A percentile compares a stretch with the other conserved stretches of the same genome.
Evolutionary conservation across 495 filamentous ascomycete species (phyloP).

Genomic region (Oidiodendron maius): DNA sequence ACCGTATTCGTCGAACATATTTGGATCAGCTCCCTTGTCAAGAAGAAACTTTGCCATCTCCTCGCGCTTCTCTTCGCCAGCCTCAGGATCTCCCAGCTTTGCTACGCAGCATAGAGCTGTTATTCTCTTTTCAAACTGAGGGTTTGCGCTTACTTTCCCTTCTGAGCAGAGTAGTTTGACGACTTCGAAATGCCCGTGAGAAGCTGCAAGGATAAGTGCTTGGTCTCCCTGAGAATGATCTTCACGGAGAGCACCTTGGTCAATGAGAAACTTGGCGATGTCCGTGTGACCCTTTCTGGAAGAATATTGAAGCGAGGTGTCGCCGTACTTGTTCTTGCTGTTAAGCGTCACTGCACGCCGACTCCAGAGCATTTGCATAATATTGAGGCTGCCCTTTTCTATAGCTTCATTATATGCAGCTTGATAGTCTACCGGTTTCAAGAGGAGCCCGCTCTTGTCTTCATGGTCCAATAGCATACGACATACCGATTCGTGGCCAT

Average conservation of each 20-base stretch:
- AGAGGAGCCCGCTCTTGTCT: not conserved
- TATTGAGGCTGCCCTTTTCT: slow-evolving; percentile 5
- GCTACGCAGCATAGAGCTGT: slow-evolving; percentile 7
- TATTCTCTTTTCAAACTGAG: not conserved
- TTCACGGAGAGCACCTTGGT: slow-evolving; percentile 10
- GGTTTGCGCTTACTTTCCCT: slow-evolving; percentile 8
- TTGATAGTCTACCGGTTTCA: slow-evolving; percentile 7
- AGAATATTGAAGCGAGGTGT: slow-evolving; percentile 2
- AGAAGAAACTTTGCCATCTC: slow-evolving; percentile 13
- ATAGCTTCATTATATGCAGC: slow-evolving; percentile 9
- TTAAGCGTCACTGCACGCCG: slow-evolving; percentile 8
- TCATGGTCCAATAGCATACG: slow-evolving; percentile 10
- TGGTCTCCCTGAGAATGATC: slow-evolving; percentile 6
- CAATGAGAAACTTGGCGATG: slow-evolving; percentile 10
- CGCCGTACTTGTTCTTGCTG: slow-evolving; percentile 3
- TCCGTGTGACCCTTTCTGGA: slow-evolving; percentile 7
- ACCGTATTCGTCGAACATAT: not conserved
- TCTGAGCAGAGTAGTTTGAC: slow-evolving; percentile 8
- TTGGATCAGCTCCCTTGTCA: slow-evolving; percentile 12
- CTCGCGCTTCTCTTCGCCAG: not conserved
- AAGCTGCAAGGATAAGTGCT: slow-evolving; percentile 6
- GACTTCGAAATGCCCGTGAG: slow-evolving; percentile 5
- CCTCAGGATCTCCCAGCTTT: not conserved
- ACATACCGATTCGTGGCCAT: slow-evolving; percentile 4
- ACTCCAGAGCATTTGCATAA: slow-evolving; percentile 6